Evolutionary conservation across 208 protist species (phyloP), one percentile per base, ranked within the genome.

Genomic region (Leptomonas pyrrhocoris): DNA sequence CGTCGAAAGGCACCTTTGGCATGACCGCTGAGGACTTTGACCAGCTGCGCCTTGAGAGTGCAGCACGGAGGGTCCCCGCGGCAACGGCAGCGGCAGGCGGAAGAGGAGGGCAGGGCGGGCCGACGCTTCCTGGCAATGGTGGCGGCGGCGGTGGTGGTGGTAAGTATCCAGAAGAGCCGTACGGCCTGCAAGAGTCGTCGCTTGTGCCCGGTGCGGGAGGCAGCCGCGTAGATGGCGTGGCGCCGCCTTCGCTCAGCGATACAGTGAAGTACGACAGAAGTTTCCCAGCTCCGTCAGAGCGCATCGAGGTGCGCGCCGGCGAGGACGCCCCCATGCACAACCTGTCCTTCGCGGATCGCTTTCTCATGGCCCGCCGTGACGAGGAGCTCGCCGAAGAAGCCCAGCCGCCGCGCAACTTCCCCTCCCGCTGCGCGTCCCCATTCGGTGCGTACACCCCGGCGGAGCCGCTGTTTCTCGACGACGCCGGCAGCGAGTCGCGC

Each of bases 301-400:
- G 1, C n/a, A 53, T 63, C 40, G 58, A 77, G 12, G 68, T 68
- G 28, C 18, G 25, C 42, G 34, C 42, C 23, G 50, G 48, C 18
- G 48, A 48, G 2, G 46, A 30, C n/a, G 6, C 15, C 5, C 7
- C 28, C 7, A 12, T n/a, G 23, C 49, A 51, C 34, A 45, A 73
- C 55, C 46, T 43, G 12, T 78, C 74, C 31, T 73, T 80, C 43
- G 73, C 68, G 2, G 71, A 73, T 28, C 73, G 70, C 50, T 55
- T 60, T 34, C 60, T 84, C 5, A 21, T 21, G 15, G 53, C 61
- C 25, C 73, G 73, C 9, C 54, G 38, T 15, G 23, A n/a, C 40
- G 56, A 40, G 28, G 54, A 58, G 28, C 58, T 49, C 1, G 11
- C 58, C 28, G 42, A 53, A 27, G 58, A 23, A 11, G 42, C 40